Evolutionary conservation across 2,329 filamentous ascomycete genomes (phyloP), one percentile per base, ranked within the genome.

Genomic region (Sordariomycetes sp.): DNA sequence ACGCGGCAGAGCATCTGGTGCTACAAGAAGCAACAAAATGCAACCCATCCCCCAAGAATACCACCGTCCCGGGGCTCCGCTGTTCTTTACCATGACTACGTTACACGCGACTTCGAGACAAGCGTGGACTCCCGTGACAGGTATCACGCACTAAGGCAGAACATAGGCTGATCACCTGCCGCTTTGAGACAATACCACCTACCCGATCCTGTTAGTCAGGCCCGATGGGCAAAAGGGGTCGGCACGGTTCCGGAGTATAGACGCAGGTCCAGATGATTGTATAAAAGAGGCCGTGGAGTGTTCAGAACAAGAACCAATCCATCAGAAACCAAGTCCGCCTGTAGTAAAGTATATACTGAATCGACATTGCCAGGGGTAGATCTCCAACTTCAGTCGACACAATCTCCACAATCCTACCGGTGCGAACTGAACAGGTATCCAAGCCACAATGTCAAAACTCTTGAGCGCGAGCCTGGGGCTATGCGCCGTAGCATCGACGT

Each of bases 131-230:
- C n/a, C n/a, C n/a, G n/a, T n/a, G n/a, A n/a, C n/a, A n/a, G n/a
- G n/a, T n/a, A n/a, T n/a, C n/a, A n/a, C n/a, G n/a, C n/a, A n/a
- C n/a, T n/a, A n/a, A n/a, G n/a, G n/a, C n/a, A n/a, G n/a, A n/a
- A n/a, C n/a, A n/a, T n/a, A n/a, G n/a, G n/a, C n/a, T n/a, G n/a
- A n/a, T n/a, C 25, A 28, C 25, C 25, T 28, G 25, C 25, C 25
- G 25, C 25, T 28, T 28, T 28, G 25, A 16, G 25, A n/a, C 12
- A 16, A 28, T 28, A 28, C 25, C n/a, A 28, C 25, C 25, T 28
- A 28, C 25, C 25, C 21, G 4, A 28, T 14, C 25, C n/a, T 28
- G 25, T 11, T 16, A 28, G 14, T 15, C n/a, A 14, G n/a, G 7
- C 25, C 17, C n/a, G 12, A 28, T 8, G 25, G 14, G 25, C 17